These are phyloP conservation scores for Triangularia verruculosa DNA, from an alignment of 2,329 filamentous ascomycete species.

Conservation along the genomic window DNA sequence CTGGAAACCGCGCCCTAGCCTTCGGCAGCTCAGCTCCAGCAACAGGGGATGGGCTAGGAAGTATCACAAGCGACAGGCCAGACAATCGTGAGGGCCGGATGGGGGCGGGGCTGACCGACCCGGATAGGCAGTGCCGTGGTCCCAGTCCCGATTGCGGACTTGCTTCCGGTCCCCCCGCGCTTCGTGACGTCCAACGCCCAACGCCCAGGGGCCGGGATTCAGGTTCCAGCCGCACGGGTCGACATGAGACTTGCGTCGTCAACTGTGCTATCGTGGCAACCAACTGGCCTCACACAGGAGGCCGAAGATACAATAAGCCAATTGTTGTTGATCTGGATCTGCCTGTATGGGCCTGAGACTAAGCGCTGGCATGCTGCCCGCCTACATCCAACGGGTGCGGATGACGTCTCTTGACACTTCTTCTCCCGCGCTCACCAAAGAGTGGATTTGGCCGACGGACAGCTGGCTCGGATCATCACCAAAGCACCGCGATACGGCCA, in stretches of 20 bases:
- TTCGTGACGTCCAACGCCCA: background rate
- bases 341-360: conserved; percentile 49
- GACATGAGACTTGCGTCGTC: conserved; percentile 71
- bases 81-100: background rate
- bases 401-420: background rate
- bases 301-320: conserved; percentile 70
- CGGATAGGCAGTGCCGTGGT: background rate
- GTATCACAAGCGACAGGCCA: conserved; percentile 39
- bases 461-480: background rate
- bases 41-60: conserved; percentile 20
- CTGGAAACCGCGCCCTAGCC: conserved; percentile 39
- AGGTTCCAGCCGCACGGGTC: conserved; percentile 28
- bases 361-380: background rate
- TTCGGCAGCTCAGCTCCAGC: conserved; percentile 38
- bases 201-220: background rate
- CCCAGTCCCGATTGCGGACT: background rate
- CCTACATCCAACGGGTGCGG: background rate
- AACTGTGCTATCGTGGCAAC: conserved; percentile 75
- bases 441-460: background rate
- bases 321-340: conserved; percentile 81
- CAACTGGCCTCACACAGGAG: conserved; percentile 59
- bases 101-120: background rate
- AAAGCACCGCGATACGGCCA: background rate
- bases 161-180: background rate
- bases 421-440: background rate